Evolutionary conservation across 805 yeast species (phyloP), one percentile per base, ranked within the genome.

Genomic region (Saturnispora besseyi): DNA sequence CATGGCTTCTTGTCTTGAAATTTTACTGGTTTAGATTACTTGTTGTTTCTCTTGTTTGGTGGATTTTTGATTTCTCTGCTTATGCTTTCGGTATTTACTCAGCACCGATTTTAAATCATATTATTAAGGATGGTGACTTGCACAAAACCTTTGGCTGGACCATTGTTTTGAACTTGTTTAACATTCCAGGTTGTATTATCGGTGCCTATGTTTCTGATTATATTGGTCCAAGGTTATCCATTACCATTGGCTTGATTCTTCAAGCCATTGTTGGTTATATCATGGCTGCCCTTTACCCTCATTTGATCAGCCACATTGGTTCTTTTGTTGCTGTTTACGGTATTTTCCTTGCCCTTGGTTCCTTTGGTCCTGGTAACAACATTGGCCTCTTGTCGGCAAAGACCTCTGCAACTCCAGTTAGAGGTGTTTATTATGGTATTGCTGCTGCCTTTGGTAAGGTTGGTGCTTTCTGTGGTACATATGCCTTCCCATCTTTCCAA

Each of bases 301-400:
- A 63, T 28, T 72, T 91, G 57, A 71, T 72, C 53, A 59, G 76
- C 37, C 77, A 82, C 58, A 72, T 87, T 61, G 96, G 79, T 38
- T 91, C 80, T 0, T 87, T 90, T 59, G 85, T 82, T 45, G 93
- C 88, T 41, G 84, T 85, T 28, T 91, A 84, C 62, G 97, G 97
- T 70, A 81, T 91, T 56, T 91, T 88, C 67, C 71, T 80, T 64
- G 74, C 96, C 6, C 73, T 87, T 45, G 97, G 97, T 60, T 96
- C 91, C 67, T 85, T 90, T 66, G 95, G 96, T 30, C 90, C 95
- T 13, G 98, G 97, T 70, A 87, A 89, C 68, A 87, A 86, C 68
- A 84, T 86, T 65, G 97, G 97, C 57, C 69, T 86, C 50, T 73
- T 90, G 54, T 95, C 96, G 18, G 77, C 96, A 40, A 89, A 89